Percentiles rank a stretch among this genome's conserved stretches.
phyloP scores from a whole-genome alignment of 2,329 filamentous ascomycete genomes.

The Claviceps humidiphila region DNA sequence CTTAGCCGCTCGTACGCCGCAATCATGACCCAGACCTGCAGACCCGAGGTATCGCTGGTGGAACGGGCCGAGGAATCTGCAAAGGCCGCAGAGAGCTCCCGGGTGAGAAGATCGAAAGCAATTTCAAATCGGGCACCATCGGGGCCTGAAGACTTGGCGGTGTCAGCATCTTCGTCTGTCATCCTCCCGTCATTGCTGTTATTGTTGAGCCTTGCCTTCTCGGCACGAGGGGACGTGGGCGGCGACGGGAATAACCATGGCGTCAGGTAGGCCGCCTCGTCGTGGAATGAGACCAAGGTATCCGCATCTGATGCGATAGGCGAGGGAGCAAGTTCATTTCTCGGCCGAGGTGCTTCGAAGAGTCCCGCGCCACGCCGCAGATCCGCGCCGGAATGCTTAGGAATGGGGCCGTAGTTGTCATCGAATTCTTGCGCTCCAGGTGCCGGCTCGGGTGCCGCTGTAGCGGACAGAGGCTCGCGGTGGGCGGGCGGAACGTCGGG shows the following conservation, averaged over 20 bases:
- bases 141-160: slow-evolving; percentile 6
- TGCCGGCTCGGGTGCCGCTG: background rate
- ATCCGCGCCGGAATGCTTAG: background rate
- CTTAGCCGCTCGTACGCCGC: slow-evolving; percentile 42
- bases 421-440: background rate
- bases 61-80: slow-evolving; percentile 13
- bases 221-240: slow-evolving; percentile 20
- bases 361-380: background rate
- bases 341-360: background rate
- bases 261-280: slow-evolving; percentile 31
- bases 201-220: slow-evolving; percentile 8
- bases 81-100: slow-evolving; percentile 33
- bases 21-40: slow-evolving; percentile 45
- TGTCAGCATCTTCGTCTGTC: slow-evolving; percentile 2
- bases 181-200: slow-evolving; percentile 4
- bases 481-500: slow-evolving; percentile 13
- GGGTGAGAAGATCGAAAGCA: slow-evolving; percentile 35
- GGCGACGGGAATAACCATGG: slow-evolving; percentile 34
- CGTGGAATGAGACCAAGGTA: slow-evolving; percentile 33
- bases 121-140: slow-evolving; percentile 34
- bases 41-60: slow-evolving; percentile 24
- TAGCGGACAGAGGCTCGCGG: slow-evolving; percentile 5
- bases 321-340: slow-evolving; percentile 12
- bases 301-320: slow-evolving; percentile 28
- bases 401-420: background rate